Evolutionary conservation across 768 basidiomycete genomes (phyloP).

Genomic region (Rhodosporidiobolus odoratus): DNA sequence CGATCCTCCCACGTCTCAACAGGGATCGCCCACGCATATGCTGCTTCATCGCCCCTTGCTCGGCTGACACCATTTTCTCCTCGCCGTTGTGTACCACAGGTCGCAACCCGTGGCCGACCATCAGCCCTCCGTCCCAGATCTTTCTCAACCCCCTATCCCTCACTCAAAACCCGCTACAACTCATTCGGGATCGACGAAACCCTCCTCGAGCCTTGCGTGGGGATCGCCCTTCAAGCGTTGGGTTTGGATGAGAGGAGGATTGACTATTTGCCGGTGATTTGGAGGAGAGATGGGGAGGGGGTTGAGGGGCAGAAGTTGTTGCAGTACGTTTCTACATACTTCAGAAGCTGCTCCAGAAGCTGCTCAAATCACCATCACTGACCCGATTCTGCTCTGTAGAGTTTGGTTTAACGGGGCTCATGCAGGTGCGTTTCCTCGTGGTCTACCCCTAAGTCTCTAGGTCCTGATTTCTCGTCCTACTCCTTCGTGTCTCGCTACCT

Average conservation of each 20-base stretch:
- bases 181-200: constrained; percentile 22
- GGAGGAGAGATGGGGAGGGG: not conserved
- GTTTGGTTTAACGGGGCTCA: constrained; percentile 21
- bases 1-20: not conserved
- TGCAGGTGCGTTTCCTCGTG: not conserved
- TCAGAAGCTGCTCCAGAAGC: too few species aligned
- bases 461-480: too few species aligned
- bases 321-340: not conserved
- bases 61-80: too few species aligned
- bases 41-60: not conserved
- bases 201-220: constrained; percentile 4
- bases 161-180: too few species aligned
- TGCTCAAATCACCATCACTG: too few species aligned
- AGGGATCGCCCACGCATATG: not conserved
- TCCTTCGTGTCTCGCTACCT: not conserved
- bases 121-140: constrained; percentile 2
- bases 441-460: too few species aligned
- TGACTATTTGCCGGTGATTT: constrained; percentile 17
- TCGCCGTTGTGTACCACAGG: not conserved
- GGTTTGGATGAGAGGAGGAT: constrained; percentile 17
- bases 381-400: too few species aligned
- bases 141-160: not conserved
- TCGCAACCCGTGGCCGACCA: constrained; percentile 20
- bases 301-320: not conserved
- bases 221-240: constrained; percentile 14